These are phyloP conservation scores for Leptosphaerulina australis DNA, from an alignment of 2,329 filamentous ascomycete species.

Conservation along the genomic window DNA sequence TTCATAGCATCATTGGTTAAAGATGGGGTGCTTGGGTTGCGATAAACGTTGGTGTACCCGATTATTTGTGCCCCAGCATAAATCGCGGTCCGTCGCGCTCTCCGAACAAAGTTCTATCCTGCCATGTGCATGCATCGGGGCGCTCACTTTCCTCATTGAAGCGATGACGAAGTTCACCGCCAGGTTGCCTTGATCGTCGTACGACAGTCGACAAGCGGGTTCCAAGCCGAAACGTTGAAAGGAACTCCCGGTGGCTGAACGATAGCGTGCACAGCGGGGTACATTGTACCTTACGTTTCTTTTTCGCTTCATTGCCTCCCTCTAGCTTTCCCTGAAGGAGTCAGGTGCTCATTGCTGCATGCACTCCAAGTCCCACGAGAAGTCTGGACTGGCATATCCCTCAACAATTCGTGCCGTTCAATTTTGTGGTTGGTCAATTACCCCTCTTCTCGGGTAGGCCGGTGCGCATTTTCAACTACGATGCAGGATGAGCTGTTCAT, in stretches of 20 bases:
- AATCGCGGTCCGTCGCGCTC: slow-evolving; percentile 34
- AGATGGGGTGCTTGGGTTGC: slow-evolving; percentile 19
- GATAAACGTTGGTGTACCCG: slow-evolving; percentile 21
- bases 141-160: background rate
- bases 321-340: slow-evolving; percentile 25
- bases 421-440: slow-evolving; percentile 34
- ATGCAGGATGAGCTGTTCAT: slow-evolving; percentile 40
- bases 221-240: background rate
- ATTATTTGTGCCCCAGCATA: slow-evolving; percentile 20
- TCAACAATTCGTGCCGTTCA: slow-evolving; percentile 33
- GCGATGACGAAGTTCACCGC: slow-evolving; percentile 2
- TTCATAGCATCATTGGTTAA: slow-evolving; percentile 5
- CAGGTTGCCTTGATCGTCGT: slow-evolving; percentile 6
- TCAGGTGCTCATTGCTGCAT: slow-evolving; percentile 43
- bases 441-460: slow-evolving; percentile 37
- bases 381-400: slow-evolving; percentile 35
- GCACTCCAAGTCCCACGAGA: slow-evolving; percentile 22
- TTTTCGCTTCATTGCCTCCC: slow-evolving; percentile 21
- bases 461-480: slow-evolving; percentile 34
- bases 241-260: slow-evolving; percentile 4
- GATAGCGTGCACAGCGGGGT: slow-evolving; percentile 9
- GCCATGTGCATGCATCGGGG: slow-evolving; percentile 7
- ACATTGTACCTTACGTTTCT: slow-evolving; percentile 16
- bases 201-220: slow-evolving; percentile 7
- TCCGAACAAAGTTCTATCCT: slow-evolving; percentile 13